Evolutionary conservation across 192 early-diverging fungal species (phyloP).

Genomic region (Coemansia nantahalensis): DNA sequence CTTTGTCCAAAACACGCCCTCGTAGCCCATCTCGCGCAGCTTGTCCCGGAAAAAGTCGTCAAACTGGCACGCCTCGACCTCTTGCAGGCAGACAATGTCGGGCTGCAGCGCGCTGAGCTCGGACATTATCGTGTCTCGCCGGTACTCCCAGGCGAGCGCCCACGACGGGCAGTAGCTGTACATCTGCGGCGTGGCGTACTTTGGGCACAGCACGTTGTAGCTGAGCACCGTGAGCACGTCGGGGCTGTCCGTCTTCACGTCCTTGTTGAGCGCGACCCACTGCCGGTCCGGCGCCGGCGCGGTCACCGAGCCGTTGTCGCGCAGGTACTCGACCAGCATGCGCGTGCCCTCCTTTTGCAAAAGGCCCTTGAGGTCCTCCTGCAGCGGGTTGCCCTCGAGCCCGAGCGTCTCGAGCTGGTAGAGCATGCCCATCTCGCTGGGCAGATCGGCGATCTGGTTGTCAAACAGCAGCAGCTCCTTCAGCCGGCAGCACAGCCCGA

Average conservation of each 20-base stretch:
- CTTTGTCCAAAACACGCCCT: constrained; percentile 92
- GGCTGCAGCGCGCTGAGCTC: constrained; percentile 86
- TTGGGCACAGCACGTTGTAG: constrained; percentile 90
- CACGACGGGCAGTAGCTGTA: constrained; percentile 96
- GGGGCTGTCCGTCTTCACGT: constrained; percentile 55
- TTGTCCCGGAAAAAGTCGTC: constrained; percentile 84
- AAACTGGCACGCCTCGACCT: constrained; percentile 83
- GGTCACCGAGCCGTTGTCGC: constrained; percentile 80
- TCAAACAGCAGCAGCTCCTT: constrained; percentile 88
- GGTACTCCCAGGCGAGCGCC: constrained; percentile 92
- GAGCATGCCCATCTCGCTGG: constrained; percentile 84
- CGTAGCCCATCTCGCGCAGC: constrained; percentile 70
- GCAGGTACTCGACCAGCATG: constrained; percentile 78
- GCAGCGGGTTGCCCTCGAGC: constrained; percentile 92
- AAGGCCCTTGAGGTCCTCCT: constrained; percentile 72
- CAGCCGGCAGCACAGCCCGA: constrained; percentile 79
- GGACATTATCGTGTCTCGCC: constrained; percentile 80
- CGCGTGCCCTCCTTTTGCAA: constrained; percentile 85
- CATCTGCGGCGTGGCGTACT: constrained; percentile 81
- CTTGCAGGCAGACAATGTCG: constrained; percentile 93
- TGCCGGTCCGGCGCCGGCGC: constrained; percentile 80
- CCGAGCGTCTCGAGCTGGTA: constrained; percentile 89
- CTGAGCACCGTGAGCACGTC: constrained; percentile 87
- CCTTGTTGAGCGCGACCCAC: constrained; percentile 86
- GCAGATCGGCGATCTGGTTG: constrained; percentile 81